A percentile compares a stretch with the other conserved stretches of the same genome.
Conservation (phyloP, 2,329 filamentous ascomycete genomes). For the Fusarium fujikuroi region DNA sequence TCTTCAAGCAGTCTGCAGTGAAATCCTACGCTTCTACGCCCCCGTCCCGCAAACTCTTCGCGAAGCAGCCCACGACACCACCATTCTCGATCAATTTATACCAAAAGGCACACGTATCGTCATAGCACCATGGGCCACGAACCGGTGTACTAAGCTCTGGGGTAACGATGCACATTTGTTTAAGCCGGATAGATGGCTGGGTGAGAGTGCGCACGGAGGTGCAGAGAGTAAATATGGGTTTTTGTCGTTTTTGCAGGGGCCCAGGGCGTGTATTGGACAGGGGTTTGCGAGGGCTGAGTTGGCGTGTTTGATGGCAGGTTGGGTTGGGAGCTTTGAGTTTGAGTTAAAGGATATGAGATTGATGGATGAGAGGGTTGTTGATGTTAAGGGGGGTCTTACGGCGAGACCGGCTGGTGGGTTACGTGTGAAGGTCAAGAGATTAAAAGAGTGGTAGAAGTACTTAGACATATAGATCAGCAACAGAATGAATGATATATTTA, state of each 20-base stretch:
- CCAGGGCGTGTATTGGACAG: constrained; percentile 84
- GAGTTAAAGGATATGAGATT: constrained; percentile 65
- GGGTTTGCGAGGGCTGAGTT: constrained; percentile 86
- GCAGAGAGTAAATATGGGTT: constrained; percentile 80
- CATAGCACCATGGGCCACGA: constrained; percentile 74
- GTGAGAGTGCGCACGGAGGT: constrained; percentile 70
- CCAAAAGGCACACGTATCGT: constrained; percentile 77
- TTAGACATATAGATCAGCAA: too few species aligned
- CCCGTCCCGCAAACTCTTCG: constrained; percentile 79
- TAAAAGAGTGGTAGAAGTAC: not conserved
- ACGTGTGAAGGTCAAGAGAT: constrained; percentile 68
- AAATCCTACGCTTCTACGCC: constrained; percentile 77
- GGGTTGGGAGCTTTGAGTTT: constrained; percentile 80
- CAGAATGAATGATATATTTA: too few species aligned
- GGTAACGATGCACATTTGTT: constrained; percentile 77
- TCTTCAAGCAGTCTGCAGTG: constrained; percentile 80
- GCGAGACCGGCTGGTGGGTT: constrained; percentile 77
- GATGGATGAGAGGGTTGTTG: constrained; percentile 71
- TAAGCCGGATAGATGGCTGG: constrained; percentile 80
- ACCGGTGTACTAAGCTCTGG: constrained; percentile 76
- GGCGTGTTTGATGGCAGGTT: constrained; percentile 81
- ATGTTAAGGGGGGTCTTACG: constrained; percentile 77
- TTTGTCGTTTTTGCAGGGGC: constrained; percentile 86
- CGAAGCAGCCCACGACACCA: constrained; percentile 70
- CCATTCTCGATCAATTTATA: constrained; percentile 71